These are phyloP conservation scores for Viridothelium virens DNA, from an alignment of 495 filamentous ascomycete genomes.

Conservation along the genomic window DNA sequence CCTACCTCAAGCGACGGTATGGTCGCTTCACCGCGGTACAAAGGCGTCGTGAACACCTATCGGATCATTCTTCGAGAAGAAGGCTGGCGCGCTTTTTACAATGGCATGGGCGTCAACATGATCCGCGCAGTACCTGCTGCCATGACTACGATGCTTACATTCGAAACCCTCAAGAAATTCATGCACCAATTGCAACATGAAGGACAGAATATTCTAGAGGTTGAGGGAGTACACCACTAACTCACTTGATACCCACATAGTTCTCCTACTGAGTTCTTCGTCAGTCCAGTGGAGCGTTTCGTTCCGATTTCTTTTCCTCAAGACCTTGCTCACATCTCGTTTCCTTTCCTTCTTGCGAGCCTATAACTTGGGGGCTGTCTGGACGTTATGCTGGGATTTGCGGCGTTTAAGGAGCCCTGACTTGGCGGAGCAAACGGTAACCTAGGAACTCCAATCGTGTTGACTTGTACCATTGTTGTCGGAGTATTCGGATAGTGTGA, in stretches of 20 bases:
- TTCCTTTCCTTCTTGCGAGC: background rate
- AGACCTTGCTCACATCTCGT: background rate
- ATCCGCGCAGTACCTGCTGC: constrained; percentile 90
- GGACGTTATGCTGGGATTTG: background rate
- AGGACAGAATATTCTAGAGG: constrained; percentile 29
- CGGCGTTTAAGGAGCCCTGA: background rate
- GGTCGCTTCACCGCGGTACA: constrained; percentile 61
- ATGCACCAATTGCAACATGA: constrained; percentile 46
- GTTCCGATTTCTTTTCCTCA: background rate
- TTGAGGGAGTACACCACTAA: background rate
- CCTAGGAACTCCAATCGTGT: background rate
- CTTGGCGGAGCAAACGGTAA: background rate
- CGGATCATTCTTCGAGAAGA: constrained; percentile 81
- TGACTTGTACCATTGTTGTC: background rate
- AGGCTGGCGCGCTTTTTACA: constrained; percentile 94
- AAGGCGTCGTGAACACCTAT: constrained; percentile 72
- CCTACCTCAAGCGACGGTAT: constrained; percentile 48
- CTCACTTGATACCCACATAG: background rate
- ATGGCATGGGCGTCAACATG: constrained; percentile 96
- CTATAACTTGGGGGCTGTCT: background rate
- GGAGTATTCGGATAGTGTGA: background rate
- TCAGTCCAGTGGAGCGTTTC: background rate
- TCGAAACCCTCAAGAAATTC: constrained; percentile 70
- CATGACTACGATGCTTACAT: constrained; percentile 95
- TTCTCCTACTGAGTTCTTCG: background rate